Conservation (phyloP, 805 yeast genomes). For the Citeromyces nyonsensis region DNA sequence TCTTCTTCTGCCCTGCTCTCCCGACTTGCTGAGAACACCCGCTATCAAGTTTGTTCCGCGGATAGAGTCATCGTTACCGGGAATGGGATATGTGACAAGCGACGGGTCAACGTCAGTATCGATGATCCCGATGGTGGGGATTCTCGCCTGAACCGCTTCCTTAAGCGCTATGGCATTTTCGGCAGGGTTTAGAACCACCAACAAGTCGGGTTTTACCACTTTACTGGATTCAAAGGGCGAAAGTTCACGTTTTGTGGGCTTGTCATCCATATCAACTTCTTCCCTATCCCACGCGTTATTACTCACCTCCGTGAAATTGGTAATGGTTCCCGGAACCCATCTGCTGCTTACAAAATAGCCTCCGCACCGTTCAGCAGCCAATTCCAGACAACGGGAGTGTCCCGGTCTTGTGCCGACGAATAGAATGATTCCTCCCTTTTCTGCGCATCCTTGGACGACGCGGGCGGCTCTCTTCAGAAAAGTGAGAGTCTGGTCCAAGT, state of each 20-base stretch:
- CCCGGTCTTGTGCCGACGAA: slow-evolving; percentile 78
- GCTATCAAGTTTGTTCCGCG: slow-evolving; percentile 67
- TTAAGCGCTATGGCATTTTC: slow-evolving; percentile 68
- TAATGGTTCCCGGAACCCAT: slow-evolving; percentile 93
- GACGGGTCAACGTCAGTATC: slow-evolving; percentile 92
- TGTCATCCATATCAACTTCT: slow-evolving; percentile 66
- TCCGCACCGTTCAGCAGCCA: slow-evolving; percentile 61
- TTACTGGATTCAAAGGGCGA: slow-evolving; percentile 29
- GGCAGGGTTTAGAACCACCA: slow-evolving; percentile 74
- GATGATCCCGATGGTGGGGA: slow-evolving; percentile 87
- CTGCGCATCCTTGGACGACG: slow-evolving; percentile 72
- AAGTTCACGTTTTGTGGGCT: slow-evolving; percentile 45
- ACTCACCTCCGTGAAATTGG: slow-evolving; percentile 47
- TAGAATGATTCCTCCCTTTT: slow-evolving; percentile 66
- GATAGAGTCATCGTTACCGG: slow-evolving; percentile 87
- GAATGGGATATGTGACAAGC: slow-evolving; percentile 84
- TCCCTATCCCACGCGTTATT: slow-evolving; percentile 42
- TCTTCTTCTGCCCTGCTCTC: slow-evolving; percentile 54
- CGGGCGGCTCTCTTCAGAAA: slow-evolving; percentile 70
- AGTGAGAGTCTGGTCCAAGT: slow-evolving; percentile 68
- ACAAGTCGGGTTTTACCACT: slow-evolving; percentile 76
- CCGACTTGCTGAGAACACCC: slow-evolving; percentile 80
- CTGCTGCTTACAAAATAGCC: slow-evolving; percentile 74
- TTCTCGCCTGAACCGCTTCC: slow-evolving; percentile 69
- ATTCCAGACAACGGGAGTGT: slow-evolving; percentile 57